phyloP scores from a whole-genome alignment of 805 yeast species.

The Danielia oregonensis region DNA sequence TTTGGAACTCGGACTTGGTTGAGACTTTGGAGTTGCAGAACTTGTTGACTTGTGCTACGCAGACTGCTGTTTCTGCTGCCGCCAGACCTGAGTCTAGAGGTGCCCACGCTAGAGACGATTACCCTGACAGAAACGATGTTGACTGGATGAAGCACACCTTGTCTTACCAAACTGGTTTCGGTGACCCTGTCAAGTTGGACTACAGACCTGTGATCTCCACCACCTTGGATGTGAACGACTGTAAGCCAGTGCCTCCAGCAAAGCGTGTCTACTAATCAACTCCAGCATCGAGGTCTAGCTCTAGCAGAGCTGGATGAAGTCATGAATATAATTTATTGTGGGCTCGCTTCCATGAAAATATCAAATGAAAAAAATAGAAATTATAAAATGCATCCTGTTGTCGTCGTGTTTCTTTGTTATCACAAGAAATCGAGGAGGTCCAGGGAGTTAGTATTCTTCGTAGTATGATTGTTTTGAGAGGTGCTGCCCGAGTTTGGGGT shows the following conservation, averaged over 20 bases:
- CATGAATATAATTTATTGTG: constrained; percentile 3
- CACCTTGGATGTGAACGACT: constrained; percentile 87
- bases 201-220: constrained; percentile 82
- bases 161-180: constrained; percentile 79
- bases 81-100: constrained; percentile 98
- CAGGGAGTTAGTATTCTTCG: not conserved
- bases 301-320: constrained; percentile 1
- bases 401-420: too few relatives aligned
- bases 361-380: constrained; percentile 2
- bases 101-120: constrained; percentile 99
- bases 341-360: not conserved
- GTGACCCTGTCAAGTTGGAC: constrained; percentile 67
- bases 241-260: constrained; percentile 96
- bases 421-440: constrained; percentile 16
- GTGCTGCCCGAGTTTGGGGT: constrained; percentile 20
- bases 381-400: constrained; percentile 9
- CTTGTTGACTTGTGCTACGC: constrained; percentile 94
- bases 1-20: constrained; percentile 96
- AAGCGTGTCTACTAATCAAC: constrained; percentile 77
- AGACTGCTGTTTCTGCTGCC: constrained; percentile 91
- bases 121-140: constrained; percentile 90
- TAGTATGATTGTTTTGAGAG: not conserved
- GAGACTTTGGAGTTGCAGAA: constrained; percentile 96
- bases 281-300: not conserved
- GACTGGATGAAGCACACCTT: constrained; percentile 98